These are phyloP conservation scores for Lagenidium sp. DNA, from an alignment of 352 stramenopile genomes.

Conservation along the genomic window DNA sequence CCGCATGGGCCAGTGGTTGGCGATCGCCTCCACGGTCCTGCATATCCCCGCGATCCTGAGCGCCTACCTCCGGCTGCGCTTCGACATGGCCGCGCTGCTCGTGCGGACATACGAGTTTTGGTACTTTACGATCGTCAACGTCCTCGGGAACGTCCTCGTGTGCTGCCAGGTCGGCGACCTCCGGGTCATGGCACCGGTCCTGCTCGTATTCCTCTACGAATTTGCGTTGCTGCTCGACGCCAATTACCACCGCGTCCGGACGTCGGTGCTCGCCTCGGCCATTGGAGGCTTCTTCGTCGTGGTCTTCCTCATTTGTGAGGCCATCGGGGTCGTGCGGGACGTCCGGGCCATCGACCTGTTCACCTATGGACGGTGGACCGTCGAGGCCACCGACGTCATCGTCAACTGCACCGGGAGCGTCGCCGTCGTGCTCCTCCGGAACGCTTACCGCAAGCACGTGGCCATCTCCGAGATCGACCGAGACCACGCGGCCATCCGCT, in stretches of 20 bases:
- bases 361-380: constrained; percentile 1
- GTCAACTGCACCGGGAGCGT: constrained; percentile 17
- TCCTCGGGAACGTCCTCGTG: constrained; percentile 8
- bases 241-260: constrained; percentile 4
- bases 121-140: constrained; percentile 20
- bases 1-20: constrained; percentile 5
- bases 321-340: neutral
- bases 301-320: constrained; percentile 1
- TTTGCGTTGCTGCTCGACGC: constrained; percentile 21
- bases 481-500: constrained; percentile 10
- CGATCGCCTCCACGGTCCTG: constrained; percentile 1
- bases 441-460: constrained; percentile 14
- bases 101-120: constrained; percentile 28
- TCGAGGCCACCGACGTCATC: constrained; percentile 7
- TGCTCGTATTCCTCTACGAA: constrained; percentile 16
- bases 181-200: constrained; percentile 3
- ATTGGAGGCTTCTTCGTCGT: neutral
- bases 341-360: constrained; percentile 7
- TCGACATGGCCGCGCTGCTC: constrained; percentile 16
- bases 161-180: constrained; percentile 11
- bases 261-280: constrained; percentile 4
- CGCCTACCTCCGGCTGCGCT: constrained; percentile 5
- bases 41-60: constrained; percentile 1
- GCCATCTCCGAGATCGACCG: constrained; percentile 8
- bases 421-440: constrained; percentile 19